Conservation (phyloP, 805 yeast genomes). For the Candida saitoana region DNA sequence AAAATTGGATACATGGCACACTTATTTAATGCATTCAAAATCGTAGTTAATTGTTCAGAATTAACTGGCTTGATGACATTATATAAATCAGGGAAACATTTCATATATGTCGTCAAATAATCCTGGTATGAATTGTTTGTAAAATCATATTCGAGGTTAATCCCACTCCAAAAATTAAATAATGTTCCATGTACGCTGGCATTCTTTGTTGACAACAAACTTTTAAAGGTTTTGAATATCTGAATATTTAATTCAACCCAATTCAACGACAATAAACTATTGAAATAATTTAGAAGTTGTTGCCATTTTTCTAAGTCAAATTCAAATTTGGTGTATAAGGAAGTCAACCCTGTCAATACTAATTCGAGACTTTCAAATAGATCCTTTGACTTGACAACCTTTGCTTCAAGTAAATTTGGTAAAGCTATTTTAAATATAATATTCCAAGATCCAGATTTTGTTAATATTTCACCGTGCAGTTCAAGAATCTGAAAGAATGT, state of each 20-base stretch:
- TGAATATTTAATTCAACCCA: slow-evolving; percentile 52
- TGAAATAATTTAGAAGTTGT: slow-evolving; percentile 48
- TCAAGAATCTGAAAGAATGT: slow-evolving; percentile 81
- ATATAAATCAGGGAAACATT: slow-evolving; percentile 49
- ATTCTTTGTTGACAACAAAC: slow-evolving; percentile 33
- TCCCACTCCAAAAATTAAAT: slow-evolving; percentile 48
- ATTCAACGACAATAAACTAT: slow-evolving; percentile 32
- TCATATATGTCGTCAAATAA: slow-evolving; percentile 52
- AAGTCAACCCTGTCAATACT: slow-evolving; percentile 61
- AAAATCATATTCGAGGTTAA: slow-evolving; percentile 39
- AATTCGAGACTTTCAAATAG: slow-evolving; percentile 62
- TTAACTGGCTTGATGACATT: slow-evolving; percentile 27
- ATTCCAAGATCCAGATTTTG: slow-evolving; percentile 60
- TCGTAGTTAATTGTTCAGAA: slow-evolving; percentile 39
- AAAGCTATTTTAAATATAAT: slow-evolving; percentile 63
- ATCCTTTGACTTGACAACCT: slow-evolving; percentile 29
- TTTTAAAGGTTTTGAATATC: slow-evolving; percentile 52
- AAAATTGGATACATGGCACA: slow-evolving; percentile 72
- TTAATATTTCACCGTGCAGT: slow-evolving; percentile 54
- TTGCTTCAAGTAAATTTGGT: slow-evolving; percentile 41
- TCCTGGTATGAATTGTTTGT: slow-evolving; percentile 54
- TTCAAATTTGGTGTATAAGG: slow-evolving; percentile 54
- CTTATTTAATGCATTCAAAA: slow-evolving; percentile 58
- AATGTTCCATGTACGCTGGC: slow-evolving; percentile 30
- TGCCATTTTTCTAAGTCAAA: slow-evolving; percentile 51